Percentiles rank a stretch among this genome's conserved stretches.
These are phyloP conservation scores for Globisporangium spinosum DNA, from an alignment of 352 stramenopile genomes.

Conservation along the genomic window DNA sequence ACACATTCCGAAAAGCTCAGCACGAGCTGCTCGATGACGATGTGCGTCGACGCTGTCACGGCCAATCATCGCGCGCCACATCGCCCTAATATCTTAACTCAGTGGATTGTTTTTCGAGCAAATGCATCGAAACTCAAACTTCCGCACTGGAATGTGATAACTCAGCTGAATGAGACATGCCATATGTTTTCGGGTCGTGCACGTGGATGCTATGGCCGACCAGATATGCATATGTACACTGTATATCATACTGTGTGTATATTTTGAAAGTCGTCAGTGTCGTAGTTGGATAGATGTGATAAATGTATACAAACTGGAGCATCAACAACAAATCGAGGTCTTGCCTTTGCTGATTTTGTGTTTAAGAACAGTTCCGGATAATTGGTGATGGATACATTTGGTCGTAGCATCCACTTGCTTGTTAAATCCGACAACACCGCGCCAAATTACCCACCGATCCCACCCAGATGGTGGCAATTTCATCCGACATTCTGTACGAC, in stretches of 20 bases:
- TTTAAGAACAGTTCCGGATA: neutral
- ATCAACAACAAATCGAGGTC: no score
- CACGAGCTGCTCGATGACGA: neutral
- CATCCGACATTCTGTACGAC: neutral
- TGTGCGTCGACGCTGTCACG: slow-evolving; percentile 5
- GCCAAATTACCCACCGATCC: no score
- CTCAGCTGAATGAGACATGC: neutral
- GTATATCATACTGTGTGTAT: neutral
- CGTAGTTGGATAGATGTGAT: neutral
- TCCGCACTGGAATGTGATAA: neutral
- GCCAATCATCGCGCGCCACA: neutral
- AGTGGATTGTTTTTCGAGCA: neutral
- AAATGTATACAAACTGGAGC: neutral
- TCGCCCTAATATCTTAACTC: neutral
- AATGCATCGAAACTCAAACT: neutral
- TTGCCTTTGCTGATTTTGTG: no score
- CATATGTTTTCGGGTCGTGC: neutral
- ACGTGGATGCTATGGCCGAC: neutral
- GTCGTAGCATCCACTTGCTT: neutral
- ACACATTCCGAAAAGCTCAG: slow-evolving; percentile 1
- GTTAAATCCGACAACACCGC: neutral
- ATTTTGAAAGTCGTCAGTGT: neutral
- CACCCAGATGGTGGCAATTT: neutral
- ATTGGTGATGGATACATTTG: neutral
- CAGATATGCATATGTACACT: neutral